Evolutionary conservation across 208 protist genomes (phyloP), one percentile per base, ranked within the genome.

Genomic region (Acanthamoeba lenticulata): DNA sequence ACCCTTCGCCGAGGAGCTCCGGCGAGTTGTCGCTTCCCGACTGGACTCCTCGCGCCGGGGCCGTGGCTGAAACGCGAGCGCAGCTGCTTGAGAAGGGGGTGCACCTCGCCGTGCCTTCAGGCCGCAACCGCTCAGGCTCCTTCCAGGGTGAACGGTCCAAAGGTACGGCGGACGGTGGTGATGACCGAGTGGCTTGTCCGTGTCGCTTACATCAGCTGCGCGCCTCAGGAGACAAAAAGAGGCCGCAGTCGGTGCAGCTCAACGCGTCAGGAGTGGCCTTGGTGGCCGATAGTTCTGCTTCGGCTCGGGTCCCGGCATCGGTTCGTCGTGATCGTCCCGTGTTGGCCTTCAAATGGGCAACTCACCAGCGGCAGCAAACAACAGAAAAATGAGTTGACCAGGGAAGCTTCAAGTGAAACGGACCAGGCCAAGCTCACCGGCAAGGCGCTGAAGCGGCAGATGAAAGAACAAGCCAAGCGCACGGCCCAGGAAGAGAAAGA

Each of bases 401-500:
- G n/a, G n/a, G n/a, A n/a, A n/a, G n/a, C n/a, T n/a, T n/a, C n/a
- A n/a, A n/a, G n/a, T n/a, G 49, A 13, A 13, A 13, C 2, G 27
- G 36, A 27, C 2, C 0, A 74, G 1, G 42, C 9, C 40, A 9
- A 83, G 24, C 72, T 45, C n/a, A 83, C 36, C 32, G 44, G 29
- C 15, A 62, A 60, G 45, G 29, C 36, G 42, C 13, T 60, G 32
- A 49, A 88, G 45, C 29, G 45, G 85, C 55, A 24, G 32, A 79
- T 38, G 38, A 44, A 79, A 29, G 40, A 67, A 17, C 52, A 91
- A 45, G 57, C 55, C 52, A 91, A 91, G 85, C 17, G 0, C 24
- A 72, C 38, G 36, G 34, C 34, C 52, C n/a, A 72, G 42, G 3
- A 72, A 34, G 85, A 62, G 55, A 91, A 91, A 42, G 79, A 89